These are phyloP conservation scores for Bipolaris bicolor DNA, from an alignment of 2,329 filamentous ascomycete species.

Conservation along the genomic window DNA sequence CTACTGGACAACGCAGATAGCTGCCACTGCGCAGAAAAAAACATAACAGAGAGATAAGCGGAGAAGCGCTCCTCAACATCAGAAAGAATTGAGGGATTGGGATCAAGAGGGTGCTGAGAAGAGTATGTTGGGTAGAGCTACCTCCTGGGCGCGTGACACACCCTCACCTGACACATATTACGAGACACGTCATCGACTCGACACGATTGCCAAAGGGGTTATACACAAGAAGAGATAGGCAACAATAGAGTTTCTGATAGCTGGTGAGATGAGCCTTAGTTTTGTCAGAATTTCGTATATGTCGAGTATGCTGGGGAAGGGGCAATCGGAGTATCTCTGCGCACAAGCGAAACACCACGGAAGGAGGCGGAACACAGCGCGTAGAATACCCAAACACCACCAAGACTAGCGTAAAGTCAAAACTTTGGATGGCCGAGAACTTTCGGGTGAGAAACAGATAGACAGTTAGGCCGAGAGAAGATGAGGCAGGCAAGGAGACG, in stretches of 20 bases:
- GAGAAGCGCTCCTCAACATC: neutral
- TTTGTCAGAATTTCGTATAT: neutral
- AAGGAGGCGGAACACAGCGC: conserved; percentile 16
- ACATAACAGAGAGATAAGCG: neutral
- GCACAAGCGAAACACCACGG: conserved; percentile 34
- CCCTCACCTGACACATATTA: conserved; percentile 1
- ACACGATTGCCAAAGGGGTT: neutral
- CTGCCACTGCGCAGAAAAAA: neutral
- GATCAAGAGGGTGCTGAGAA: too few species aligned
- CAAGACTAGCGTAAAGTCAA: conserved; percentile 7
- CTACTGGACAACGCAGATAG: neutral
- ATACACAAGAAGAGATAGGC: neutral
- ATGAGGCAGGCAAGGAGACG: neutral
- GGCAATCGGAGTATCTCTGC: conserved; percentile 15
- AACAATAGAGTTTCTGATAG: neutral
- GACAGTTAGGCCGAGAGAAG: neutral
- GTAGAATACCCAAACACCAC: conserved; percentile 19
- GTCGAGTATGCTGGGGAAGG: neutral
- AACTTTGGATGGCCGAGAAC: neutral
- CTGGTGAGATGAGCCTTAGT: neutral
- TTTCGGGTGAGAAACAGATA: neutral
- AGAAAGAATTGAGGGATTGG: neutral
- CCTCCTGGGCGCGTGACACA: conserved; percentile 3
- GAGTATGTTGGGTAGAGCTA: neutral
- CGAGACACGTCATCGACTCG: conserved; percentile 6